Evolutionary conservation across 331 rosid genomes (phyloP), one percentile per base, ranked within the genome.

Genomic region (Erythrophleum ivorense): DNA sequence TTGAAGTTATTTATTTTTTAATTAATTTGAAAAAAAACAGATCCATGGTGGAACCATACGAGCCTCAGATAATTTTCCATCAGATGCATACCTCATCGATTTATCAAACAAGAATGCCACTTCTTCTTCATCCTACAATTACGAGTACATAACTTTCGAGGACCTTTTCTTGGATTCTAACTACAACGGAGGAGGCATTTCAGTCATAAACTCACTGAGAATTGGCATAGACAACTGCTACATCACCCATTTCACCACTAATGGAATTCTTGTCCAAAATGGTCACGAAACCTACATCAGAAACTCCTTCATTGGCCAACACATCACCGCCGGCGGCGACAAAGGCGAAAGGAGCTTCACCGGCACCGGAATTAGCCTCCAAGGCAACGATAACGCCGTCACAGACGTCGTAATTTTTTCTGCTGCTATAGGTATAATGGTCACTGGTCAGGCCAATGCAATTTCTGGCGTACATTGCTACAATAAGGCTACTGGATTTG

Each of bases 331-430:
- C 0, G 99, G 99, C 0, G 90, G 90, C 0, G 90, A 93, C 73
- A 86, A 66, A 0, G 82, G 82, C 0, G 99, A 95, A 54, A 82
- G 84, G n/a, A 77, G 74, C 73, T 95, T 95, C 81, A 84, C 98
- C 0, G 98, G 97, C 24, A 95, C 89, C 1, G 98, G 92, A 33
- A 93, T 95, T 40, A 91, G 70, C 65, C 90, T 95, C 1, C 77
- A 66, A 11, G 96, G 98, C 3, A 95, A 95, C 18, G 98, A 93
- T 68, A 95, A 95, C 65, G 91, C 92, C 2, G 68, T 95, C 38
- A 93, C 98, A 0, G 98, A 95, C 73, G 97, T 95, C 6, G 96
- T 93, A 7, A 91, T 95, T 54, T 95, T 95, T 80, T 95, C 98
- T 0, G 96, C 98, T 13, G 84, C 90, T 0, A 73, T 81, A 0